These are phyloP conservation scores for Carex sylvatica DNA, from an alignment of 202 grass and related monocot species.

Conservation along the genomic window DNA sequence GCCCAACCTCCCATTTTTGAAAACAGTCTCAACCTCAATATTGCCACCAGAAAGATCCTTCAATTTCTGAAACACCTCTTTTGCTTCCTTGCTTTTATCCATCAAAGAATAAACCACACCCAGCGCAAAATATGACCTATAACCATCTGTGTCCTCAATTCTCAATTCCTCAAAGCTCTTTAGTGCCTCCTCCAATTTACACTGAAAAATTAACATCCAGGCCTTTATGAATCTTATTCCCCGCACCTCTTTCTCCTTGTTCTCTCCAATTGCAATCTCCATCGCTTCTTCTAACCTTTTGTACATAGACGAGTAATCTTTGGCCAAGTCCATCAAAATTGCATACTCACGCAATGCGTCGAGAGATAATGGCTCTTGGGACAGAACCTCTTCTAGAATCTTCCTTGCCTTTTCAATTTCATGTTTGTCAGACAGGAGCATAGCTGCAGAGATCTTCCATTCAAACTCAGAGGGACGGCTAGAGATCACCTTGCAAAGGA, in stretches of 20 bases:
- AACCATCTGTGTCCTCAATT: slow-evolving; percentile 27
- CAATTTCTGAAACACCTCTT: slow-evolving; percentile 29
- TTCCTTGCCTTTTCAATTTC: slow-evolving; percentile 21
- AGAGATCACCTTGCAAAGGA: slow-evolving; percentile 26
- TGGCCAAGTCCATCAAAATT: slow-evolving; percentile 29
- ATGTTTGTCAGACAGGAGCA: slow-evolving; percentile 28
- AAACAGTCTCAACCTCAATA: slow-evolving; percentile 26
- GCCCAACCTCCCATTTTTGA: slow-evolving; percentile 29
- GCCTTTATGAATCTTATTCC: slow-evolving; percentile 37
- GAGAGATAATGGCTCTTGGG: slow-evolving; percentile 26
- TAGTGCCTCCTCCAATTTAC: slow-evolving; percentile 31
- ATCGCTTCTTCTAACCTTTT: slow-evolving; percentile 28
- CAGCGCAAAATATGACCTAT: slow-evolving; percentile 30
- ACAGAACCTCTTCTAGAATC: slow-evolving; percentile 39
- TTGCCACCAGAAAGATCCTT: slow-evolving; percentile 22
- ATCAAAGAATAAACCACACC: slow-evolving; percentile 38
- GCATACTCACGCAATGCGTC: slow-evolving; percentile 36
- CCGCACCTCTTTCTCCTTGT: slow-evolving; percentile 19
- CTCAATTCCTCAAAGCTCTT: slow-evolving; percentile 29
- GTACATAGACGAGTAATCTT: slow-evolving; percentile 12
- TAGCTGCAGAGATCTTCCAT: slow-evolving; percentile 39
- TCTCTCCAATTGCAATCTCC: slow-evolving; percentile 30
- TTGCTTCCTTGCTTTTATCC: slow-evolving; percentile 30
- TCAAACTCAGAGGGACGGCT: slow-evolving; percentile 22
- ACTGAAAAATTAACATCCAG: slow-evolving; percentile 38